Evolutionary conservation across 352 stramenopile species (phyloP), one percentile per base, ranked within the genome.

Genomic region (Blastocystis sp.): DNA sequence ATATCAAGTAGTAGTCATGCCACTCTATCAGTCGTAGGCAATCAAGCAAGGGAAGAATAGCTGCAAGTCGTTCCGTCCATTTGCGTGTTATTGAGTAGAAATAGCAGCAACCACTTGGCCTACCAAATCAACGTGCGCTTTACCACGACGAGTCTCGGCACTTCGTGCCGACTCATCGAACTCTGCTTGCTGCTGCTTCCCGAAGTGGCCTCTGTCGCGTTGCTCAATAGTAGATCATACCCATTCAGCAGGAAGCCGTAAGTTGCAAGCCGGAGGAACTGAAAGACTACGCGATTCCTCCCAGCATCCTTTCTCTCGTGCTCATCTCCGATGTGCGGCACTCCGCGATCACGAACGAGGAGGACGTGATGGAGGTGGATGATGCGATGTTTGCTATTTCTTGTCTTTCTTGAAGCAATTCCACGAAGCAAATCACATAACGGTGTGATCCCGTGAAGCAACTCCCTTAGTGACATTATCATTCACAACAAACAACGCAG

Each of bases 341-440:
- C 12, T 35, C 70, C n/a, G 55, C 12, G 24, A 45, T 19, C 24
- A 29, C 24, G 6, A 69, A 66, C 24, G 51, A 51, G 4, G 66
- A 70, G 74, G 74, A 85, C 26, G 59, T 85, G 9, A 59, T 69
- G 9, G 26, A 26, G 33, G 66, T 81, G 13, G 45, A 85, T 33
- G 74, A 85, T 10, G 24, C 59, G 9, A 59, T 67, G n/a, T 35
- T 85, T n/a, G 74, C 74, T 19, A 19, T 51, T 16, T 85, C 13
- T n/a, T n/a, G 2, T 85, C n/a, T 85, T 85, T 85, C 13, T 65
- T 66, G 66, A 62, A 13, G 63, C 61, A 62, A 69, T 26, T n/a
- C n/a, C n/a, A n/a, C n/a, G n/a, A n/a, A n/a, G n/a, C n/a, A n/a
- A n/a, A n/a, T n/a, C n/a, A n/a, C n/a, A n/a, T n/a, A n/a, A n/a